Evolutionary conservation across 2,329 filamentous ascomycete genomes (phyloP), one percentile per base, ranked within the genome.

Genomic region (Mycosphaerelloides madeirae): DNA sequence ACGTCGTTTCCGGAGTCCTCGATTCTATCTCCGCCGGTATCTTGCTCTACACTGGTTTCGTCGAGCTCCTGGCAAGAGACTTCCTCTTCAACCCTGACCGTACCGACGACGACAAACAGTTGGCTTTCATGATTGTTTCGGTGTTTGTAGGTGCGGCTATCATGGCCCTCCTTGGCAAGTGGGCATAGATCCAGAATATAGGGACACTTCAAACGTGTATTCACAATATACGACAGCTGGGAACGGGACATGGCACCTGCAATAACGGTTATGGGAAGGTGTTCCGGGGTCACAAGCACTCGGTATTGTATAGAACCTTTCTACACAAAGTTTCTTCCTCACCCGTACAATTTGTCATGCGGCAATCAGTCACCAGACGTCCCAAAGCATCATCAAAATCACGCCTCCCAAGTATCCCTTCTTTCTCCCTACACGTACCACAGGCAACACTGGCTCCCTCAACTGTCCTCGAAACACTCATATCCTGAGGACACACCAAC

Each of bases 1-100:
- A 88, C 55, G 78, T 95, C 33, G 78, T 89, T 57, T 94, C 93
- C 58, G 91, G 91, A 18, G 76, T 95, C 6, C 94, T 96, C 58
- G 90, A 96, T 64, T 79, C 87, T 1, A 87, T 95, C 59, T 88
- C 83, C 38, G 87, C 88, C 1, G 91, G 91, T 18, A 95, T 96
- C 49, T 73, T 97, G 16, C 54, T 73, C 31, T 73, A 71, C 49
- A 70, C 69, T n/a, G 69, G 69, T 2, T 54, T 74, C 28, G 71
- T 74, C 1, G 70, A 74, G 52, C 51, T 75, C 20, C 60, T 74
- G 15, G 71, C 71, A 1, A 68, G 73, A 47, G 72, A 74, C 44
- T 74, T 74, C 38, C 40, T 84, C 46, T 82, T 79, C 57, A 79
- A 84, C 11, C 74, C 96, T 6, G 87, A 96, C 8, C 89, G 95